Percentiles rank a stretch among this genome's conserved stretches.
phyloP scores from a whole-genome alignment of 345 rosid genomes.

The Capsella bursapastoris region DNA sequence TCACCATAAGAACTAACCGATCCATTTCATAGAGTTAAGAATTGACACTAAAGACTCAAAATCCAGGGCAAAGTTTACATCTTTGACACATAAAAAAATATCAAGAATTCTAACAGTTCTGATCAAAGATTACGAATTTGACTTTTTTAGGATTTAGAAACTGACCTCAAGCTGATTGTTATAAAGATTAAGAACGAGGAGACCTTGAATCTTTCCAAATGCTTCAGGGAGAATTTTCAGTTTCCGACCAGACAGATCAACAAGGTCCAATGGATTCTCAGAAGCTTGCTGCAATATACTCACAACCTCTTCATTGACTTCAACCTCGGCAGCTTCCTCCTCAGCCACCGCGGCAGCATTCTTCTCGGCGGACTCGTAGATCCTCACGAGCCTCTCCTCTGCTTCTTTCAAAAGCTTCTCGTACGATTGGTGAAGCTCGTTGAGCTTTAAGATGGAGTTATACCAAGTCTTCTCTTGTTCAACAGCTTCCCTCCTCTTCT shows the following conservation, averaged over 20 bases:
- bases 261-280: slow-evolving; percentile 59
- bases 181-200: slow-evolving; percentile 67
- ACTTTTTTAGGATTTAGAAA: background rate
- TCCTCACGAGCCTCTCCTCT: slow-evolving; percentile 69
- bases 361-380: slow-evolving; percentile 65
- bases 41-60: background rate
- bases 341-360: slow-evolving; percentile 40
- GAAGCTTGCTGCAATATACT: slow-evolving; percentile 63
- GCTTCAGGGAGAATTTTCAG: slow-evolving; percentile 80
- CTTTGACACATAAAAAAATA: background rate
- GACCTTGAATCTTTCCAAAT: slow-evolving; percentile 68
- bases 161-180: slow-evolving; percentile 79
- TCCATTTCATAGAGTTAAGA: background rate
- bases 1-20: background rate
- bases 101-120: background rate
- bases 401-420: slow-evolving; percentile 81
- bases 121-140: background rate
- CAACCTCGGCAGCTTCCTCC: slow-evolving; percentile 42
- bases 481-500: slow-evolving; percentile 57
- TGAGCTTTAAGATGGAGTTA: slow-evolving; percentile 63
- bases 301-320: slow-evolving; percentile 62
- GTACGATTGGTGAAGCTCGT: slow-evolving; percentile 80
- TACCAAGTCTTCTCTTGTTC: slow-evolving; percentile 61
- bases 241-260: slow-evolving; percentile 68
- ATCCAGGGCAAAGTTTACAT: background rate